phyloP scores from a whole-genome alignment of 306 rosid genomes.

The Dicorynia guianensis region DNA sequence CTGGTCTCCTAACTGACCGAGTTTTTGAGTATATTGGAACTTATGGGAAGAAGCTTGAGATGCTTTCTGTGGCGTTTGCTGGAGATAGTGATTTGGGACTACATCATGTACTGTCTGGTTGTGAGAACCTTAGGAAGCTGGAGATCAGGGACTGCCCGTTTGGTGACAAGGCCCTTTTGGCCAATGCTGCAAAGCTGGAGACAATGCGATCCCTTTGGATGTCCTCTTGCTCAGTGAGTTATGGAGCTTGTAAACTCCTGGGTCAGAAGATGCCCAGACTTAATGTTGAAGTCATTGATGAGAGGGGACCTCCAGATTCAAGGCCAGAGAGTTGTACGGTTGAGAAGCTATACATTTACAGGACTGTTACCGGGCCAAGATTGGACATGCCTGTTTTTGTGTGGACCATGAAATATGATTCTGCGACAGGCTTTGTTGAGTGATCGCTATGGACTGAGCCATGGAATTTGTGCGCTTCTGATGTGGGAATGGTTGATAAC shows the following conservation, averaged over 20 bases:
- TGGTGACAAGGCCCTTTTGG: constrained; percentile 84
- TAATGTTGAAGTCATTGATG: constrained; percentile 71
- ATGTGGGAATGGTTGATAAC: constrained; percentile 20
- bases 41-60: constrained; percentile 66
- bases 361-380: constrained; percentile 66
- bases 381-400: constrained; percentile 66
- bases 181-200: constrained; percentile 88
- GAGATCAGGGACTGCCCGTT: constrained; percentile 84
- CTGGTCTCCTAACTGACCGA: constrained; percentile 66
- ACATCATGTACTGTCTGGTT: constrained; percentile 69
- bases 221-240: constrained; percentile 76
- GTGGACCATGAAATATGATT: constrained; percentile 61
- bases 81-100: constrained; percentile 78
- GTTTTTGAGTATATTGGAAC: constrained; percentile 62
- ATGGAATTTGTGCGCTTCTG: background rate
- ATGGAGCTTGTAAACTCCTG: constrained; percentile 71
- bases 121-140: constrained; percentile 75
- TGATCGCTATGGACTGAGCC: background rate
- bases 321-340: constrained; percentile 64
- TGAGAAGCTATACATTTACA: constrained; percentile 71
- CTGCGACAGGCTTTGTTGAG: constrained; percentile 51
- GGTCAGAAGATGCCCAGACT: constrained; percentile 73
- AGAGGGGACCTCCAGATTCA: constrained; percentile 60
- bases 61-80: constrained; percentile 78
- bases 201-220: constrained; percentile 93